phyloP scores from a whole-genome alignment of 768 basidiomycete genomes.

The Tricholoma furcatifolium region DNA sequence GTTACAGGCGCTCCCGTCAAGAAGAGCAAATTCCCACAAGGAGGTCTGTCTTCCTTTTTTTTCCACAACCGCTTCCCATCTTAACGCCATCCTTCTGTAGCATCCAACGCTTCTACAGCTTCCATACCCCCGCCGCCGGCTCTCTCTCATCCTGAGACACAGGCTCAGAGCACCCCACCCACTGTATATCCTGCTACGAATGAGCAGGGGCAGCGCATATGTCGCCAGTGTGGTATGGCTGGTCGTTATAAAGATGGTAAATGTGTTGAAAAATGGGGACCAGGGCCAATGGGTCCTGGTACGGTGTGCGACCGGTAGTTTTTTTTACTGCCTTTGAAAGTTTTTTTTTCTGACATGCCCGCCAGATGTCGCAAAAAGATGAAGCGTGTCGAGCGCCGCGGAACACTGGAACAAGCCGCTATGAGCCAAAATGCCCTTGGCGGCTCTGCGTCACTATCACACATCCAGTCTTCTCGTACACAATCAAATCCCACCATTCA shows the following conservation, averaged over 20 bases:
- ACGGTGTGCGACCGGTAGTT: conserved; percentile 78
- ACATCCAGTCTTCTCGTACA: not conserved
- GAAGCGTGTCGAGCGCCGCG: conserved; percentile 78
- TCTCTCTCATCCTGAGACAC: not conserved
- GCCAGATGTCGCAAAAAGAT: conserved; percentile 78
- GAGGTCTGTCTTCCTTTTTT: conserved; percentile 10
- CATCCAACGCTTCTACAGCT: not conserved
- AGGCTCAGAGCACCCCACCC: conserved; percentile 15
- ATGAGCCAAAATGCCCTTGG: not conserved
- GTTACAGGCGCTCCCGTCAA: conserved; percentile 73
- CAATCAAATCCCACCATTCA: conserved; percentile 13
- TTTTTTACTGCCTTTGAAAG: not conserved
- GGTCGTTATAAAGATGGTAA: conserved; percentile 84
- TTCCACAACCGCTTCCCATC: not conserved
- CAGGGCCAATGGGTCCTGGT: conserved; percentile 79
- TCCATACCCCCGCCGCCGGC: not conserved
- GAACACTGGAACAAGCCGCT: conserved; percentile 51
- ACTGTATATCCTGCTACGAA: conserved; percentile 47
- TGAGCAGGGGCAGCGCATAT: conserved; percentile 69
- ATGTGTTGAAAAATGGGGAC: conserved; percentile 88
- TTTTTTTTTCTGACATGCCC: not conserved
- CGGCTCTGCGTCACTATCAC: conserved; percentile 6
- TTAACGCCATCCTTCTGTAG: not conserved
- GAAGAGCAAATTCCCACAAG: conserved; percentile 50
- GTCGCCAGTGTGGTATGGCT: conserved; percentile 69